Evolutionary conservation across 192 early-diverging fungal genomes (phyloP).

Genomic region (Rhizophlyctis rosea): DNA sequence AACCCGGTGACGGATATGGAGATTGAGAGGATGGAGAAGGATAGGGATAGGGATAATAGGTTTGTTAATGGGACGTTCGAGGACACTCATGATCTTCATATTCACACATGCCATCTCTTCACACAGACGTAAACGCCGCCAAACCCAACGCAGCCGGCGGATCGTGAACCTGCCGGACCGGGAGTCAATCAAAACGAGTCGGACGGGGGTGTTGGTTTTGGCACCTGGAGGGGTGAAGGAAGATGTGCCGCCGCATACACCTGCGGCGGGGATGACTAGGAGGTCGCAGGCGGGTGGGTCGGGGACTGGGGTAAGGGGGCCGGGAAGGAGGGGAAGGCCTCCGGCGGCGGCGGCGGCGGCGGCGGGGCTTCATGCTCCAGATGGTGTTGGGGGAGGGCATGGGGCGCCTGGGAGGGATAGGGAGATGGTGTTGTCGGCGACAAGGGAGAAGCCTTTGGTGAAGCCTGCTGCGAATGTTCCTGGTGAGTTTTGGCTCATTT

Average conservation of each 20-base stretch:
- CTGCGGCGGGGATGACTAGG: not conserved
- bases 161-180: slow-evolving; percentile 63
- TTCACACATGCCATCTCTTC: not conserved
- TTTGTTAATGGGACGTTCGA: too few species aligned
- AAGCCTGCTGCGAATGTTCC: slow-evolving; percentile 28
- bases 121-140: slow-evolving; percentile 75
- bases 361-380: too few species aligned
- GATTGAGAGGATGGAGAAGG: slow-evolving; percentile 80
- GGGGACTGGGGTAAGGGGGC: too few species aligned
- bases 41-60: slow-evolving; percentile 72
- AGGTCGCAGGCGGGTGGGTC: not conserved
- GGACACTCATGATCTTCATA: not conserved
- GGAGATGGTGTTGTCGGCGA: too few species aligned
- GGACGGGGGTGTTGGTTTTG: slow-evolving; percentile 28
- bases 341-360: too few species aligned
- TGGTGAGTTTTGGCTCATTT: slow-evolving; percentile 10
- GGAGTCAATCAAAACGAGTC: slow-evolving; percentile 65
- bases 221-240: not conserved
- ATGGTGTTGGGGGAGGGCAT: too few species aligned
- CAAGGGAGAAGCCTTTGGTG: slow-evolving; percentile 29
- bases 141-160: slow-evolving; percentile 66
- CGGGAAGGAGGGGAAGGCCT: too few species aligned
- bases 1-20: slow-evolving; percentile 23
- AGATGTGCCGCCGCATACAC: slow-evolving; percentile 1
- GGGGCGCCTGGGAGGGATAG: too few species aligned